These are phyloP conservation scores for Blastobotrys indianensis DNA, from an alignment of 1,139 yeast genomes.

Conservation along the genomic window DNA sequence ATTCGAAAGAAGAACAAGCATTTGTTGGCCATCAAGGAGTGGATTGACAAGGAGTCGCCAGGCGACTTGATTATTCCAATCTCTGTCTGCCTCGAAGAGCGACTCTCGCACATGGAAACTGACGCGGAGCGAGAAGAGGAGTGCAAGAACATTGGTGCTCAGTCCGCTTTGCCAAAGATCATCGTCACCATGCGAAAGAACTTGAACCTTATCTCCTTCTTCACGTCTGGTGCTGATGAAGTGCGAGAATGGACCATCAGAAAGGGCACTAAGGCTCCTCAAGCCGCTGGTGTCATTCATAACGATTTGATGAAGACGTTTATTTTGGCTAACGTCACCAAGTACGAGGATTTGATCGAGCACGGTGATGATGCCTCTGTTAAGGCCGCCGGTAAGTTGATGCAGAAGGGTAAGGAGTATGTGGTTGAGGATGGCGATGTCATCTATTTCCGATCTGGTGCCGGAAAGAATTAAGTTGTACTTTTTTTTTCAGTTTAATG, in stretches of 20 bases:
- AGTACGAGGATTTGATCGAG: conserved; percentile 66
- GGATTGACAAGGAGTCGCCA: conserved; percentile 92
- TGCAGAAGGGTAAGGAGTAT: conserved; percentile 95
- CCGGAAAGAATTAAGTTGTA: conserved; percentile 63
- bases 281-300: conserved; percentile 92
- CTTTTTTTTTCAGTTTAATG: no score
- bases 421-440: conserved; percentile 90
- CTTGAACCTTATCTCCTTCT: conserved; percentile 71
- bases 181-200: conserved; percentile 62
- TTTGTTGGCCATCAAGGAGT: conserved; percentile 82
- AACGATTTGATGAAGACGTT: conserved; percentile 81
- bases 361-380: conserved; percentile 86
- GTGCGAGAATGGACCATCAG: conserved; percentile 91
- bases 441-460: conserved; percentile 92
- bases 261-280: conserved; percentile 73
- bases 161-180: conserved; percentile 79
- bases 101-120: conserved; percentile 77
- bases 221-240: conserved; percentile 87
- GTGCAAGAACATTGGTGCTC: conserved; percentile 78
- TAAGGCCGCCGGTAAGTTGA: conserved; percentile 88
- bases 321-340: conserved; percentile 80
- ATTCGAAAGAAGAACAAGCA: conserved; percentile 97
- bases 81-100: conserved; percentile 89
- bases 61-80: conserved; percentile 94
- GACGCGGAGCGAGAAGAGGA: conserved; percentile 92